These are phyloP conservation scores for Rhizophagus prolifer DNA, from an alignment of 192 early-diverging fungal species.

Conservation along the genomic window DNA sequence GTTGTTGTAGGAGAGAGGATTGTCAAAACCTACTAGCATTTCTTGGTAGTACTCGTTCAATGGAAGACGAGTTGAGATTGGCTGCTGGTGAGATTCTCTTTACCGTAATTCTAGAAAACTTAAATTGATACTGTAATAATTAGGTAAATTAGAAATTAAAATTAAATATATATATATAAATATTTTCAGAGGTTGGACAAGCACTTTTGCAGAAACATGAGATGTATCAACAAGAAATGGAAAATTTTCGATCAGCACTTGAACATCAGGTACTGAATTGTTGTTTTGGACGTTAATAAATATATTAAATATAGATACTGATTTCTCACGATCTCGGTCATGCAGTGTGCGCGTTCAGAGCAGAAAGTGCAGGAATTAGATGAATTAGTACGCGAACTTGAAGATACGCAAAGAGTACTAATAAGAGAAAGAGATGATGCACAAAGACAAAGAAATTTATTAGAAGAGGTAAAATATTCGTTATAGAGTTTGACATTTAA, in stretches of 20 bases:
- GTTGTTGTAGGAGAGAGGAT: slow-evolving; percentile 33
- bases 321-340: not conserved
- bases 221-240: slow-evolving; percentile 33
- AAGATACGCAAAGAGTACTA: not conserved
- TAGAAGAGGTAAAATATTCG: slow-evolving; percentile 26
- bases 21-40: slow-evolving; percentile 24
- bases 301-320: not conserved
- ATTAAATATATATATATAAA: not conserved
- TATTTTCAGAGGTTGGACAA: slow-evolving; percentile 46
- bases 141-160: not conserved
- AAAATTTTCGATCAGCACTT: slow-evolving; percentile 30
- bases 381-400: slow-evolving; percentile 9
- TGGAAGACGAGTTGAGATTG: slow-evolving; percentile 41
- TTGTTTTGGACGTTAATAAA: not conserved
- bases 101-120: not conserved
- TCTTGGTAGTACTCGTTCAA: slow-evolving; percentile 20
- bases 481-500: not conserved
- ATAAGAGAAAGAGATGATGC: slow-evolving; percentile 21
- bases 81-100: slow-evolving; percentile 40
- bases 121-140: no score
- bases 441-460: slow-evolving; percentile 4
- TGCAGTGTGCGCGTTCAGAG: slow-evolving; percentile 8
- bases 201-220: slow-evolving; percentile 43
- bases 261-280: slow-evolving; percentile 34
- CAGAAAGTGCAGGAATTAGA: slow-evolving; percentile 17